phyloP scores from a whole-genome alignment of 345 rosid species.

The Erysimum cheiranthoides region DNA sequence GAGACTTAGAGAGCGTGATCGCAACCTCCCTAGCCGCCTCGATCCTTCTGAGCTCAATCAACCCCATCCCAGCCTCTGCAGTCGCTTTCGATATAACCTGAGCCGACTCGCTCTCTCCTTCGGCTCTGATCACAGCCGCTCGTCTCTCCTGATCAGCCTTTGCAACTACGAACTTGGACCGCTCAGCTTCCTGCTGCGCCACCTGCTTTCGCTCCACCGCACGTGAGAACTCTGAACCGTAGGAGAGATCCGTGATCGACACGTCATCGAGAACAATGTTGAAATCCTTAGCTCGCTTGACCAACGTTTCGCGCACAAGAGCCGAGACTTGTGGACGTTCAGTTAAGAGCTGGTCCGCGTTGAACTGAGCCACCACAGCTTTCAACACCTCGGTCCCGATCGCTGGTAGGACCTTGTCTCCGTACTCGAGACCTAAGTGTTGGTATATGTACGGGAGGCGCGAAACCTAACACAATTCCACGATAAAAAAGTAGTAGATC shows the following conservation, averaged over 20 bases:
- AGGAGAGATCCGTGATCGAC: constrained; percentile 77
- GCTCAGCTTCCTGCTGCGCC: constrained; percentile 92
- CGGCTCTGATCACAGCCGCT: constrained; percentile 83
- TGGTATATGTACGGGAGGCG: constrained; percentile 72
- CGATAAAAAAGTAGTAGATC: background rate
- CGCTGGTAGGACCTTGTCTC: constrained; percentile 82
- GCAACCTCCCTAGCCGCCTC: constrained; percentile 90
- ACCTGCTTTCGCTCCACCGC: constrained; percentile 96
- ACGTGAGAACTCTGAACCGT: constrained; percentile 77
- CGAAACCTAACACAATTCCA: constrained; percentile 47
- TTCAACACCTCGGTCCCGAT: constrained; percentile 87
- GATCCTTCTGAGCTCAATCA: constrained; percentile 86
- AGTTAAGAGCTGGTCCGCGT: constrained; percentile 88
- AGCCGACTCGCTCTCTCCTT: constrained; percentile 94
- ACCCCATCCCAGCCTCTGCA: constrained; percentile 66
- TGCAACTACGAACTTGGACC: constrained; percentile 77
- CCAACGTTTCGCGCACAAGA: constrained; percentile 65
- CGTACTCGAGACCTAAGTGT: constrained; percentile 78
- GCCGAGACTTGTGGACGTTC: constrained; percentile 88
- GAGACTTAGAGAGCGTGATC: constrained; percentile 69
- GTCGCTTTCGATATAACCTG: constrained; percentile 77
- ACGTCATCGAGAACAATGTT: constrained; percentile 82
- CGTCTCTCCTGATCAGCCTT: constrained; percentile 94
- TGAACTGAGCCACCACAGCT: constrained; percentile 90
- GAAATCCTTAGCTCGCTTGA: constrained; percentile 71